Evolutionary conservation across 257 asterid species (phyloP), one percentile per base, ranked within the genome.

Genomic region (Fraxinus cuspidata): DNA sequence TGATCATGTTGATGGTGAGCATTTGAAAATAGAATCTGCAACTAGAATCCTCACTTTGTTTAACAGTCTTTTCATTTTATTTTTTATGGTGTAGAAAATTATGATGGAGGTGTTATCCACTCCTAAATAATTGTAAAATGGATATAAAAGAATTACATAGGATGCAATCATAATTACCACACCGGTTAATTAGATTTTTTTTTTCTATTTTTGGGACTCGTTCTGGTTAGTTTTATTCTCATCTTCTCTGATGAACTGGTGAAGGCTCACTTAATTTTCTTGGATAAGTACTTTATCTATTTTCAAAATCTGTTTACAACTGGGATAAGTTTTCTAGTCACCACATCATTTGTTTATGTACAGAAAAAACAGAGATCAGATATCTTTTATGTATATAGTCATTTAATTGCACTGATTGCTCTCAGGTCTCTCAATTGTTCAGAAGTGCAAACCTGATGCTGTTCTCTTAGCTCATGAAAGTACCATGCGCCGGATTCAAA

Each of bases 1-100:
- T 42, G 99, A 95, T 89, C 99, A 93, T 53, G 90, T 92, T 49
- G 98, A 93, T 81, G 99, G 98, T 95, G 84, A 85, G 93, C 32
- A 74, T 79, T 81, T 70, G 34, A 42, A 70, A 35, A 51, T 28
- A 31, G 29, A 21, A 51, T 76, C 40, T 38, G 42, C 74, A 47
- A 65, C 37, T 85, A 13, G 10, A 27, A 29, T 47, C 38, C 66
- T 25, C 69, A 18, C 65, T 71, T 51, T 21, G 60, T 78, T 67
- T 32, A 12, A 68, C 70, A 21, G 13, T 74, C 63, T 65, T 31
- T 72, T 70, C 64, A 21, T 19, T 56, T 74, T 2, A 38, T 25
- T 12, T 32, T 35, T 35, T 77, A 1, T 31, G 44, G 51, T 71
- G 60, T 75, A 60, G 47, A 44, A 21, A 58, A 40, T 74, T 31